Evolutionary conservation across 1,139 yeast species (phyloP), one percentile per base, ranked within the genome.

Genomic region (Geotrichum fermentans): DNA sequence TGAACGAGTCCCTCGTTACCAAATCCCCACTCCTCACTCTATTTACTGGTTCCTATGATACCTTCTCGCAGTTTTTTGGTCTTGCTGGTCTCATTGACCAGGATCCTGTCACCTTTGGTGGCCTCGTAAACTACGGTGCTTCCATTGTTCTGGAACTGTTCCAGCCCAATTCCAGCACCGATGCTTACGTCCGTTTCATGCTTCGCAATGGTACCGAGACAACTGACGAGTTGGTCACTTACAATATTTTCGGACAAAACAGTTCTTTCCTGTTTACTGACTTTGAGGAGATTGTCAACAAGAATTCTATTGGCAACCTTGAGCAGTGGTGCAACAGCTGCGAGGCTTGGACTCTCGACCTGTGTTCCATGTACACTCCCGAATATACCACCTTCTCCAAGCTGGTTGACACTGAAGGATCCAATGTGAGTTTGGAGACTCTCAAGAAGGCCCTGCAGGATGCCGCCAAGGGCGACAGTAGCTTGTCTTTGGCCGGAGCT

Each of bases 101-200:
- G 20, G 64, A 59, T 29, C 60, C 67, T 50, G 47, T 30, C 18
- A 34, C 37, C 22, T 73, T 72, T 59, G 67, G 71, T 20, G 74
- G 74, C 18, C 63, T 72, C 64, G 73, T 75, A 52, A 66, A 68
- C 46, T 73, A 73, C 55, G 76, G 74, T 32, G 58, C 73, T 20
- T 62, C 72, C 4, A 60, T 65, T 41, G 74, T 71, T 8, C 72
- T 70, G 58, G 77, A 73, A 50, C 58, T 73, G 29, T 59, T 71
- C 48, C 55, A 60, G 40, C 20, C 26, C 8, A 45, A 46, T 45
- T 50, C 55, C 36, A 57, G 60, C 49, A 53, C 55, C 50, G 60
- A 59, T 26, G 50, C 56, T n/a, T 68, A 53, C 49, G 74, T 73
- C 18, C 68, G 70, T 52, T 72, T 73, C 58, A 67, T 72, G 5